Evolutionary conservation across 306 rosid genomes (phyloP).

Genomic region (Dalbergia cochinchinensis): DNA sequence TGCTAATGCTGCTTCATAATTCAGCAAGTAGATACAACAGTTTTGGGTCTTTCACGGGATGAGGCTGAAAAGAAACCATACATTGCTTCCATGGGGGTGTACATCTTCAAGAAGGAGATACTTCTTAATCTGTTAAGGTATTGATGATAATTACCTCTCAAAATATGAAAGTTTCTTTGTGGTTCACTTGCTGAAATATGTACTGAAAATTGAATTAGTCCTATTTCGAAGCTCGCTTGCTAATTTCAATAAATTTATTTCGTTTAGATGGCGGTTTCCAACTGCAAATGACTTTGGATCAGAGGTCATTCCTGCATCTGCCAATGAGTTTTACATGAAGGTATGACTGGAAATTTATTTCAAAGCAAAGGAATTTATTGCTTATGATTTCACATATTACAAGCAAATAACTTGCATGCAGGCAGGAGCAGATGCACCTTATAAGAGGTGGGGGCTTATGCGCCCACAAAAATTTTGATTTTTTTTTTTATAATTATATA

Average conservation of each 20-base stretch:
- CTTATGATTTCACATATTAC: slow-evolving; percentile 13
- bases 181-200: slow-evolving; percentile 28
- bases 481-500: no score
- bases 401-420: slow-evolving; percentile 5
- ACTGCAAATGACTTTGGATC: slow-evolving; percentile 99
- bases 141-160: background rate
- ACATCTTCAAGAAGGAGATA: slow-evolving; percentile 94
- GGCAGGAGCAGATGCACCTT: no score
- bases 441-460: no score
- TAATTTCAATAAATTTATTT: slow-evolving; percentile 46
- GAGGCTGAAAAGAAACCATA: slow-evolving; percentile 88
- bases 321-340: slow-evolving; percentile 71
- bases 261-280: slow-evolving; percentile 92
- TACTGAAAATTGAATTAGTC: background rate
- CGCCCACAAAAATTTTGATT: no score
- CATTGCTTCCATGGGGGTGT: slow-evolving; percentile 99
- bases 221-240: no score
- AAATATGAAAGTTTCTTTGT: slow-evolving; percentile 25
- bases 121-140: slow-evolving; percentile 93
- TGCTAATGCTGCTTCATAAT: slow-evolving; percentile 42
- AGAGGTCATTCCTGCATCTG: slow-evolving; percentile 86
- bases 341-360: slow-evolving; percentile 44
- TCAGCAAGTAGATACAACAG: slow-evolving; percentile 82
- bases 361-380: slow-evolving; percentile 1
- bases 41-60: slow-evolving; percentile 83